Percentiles rank a stretch among this genome's conserved stretches.
phyloP scores from a whole-genome alignment of 2,329 filamentous ascomycete species.

The Fusarium sp. region DNA sequence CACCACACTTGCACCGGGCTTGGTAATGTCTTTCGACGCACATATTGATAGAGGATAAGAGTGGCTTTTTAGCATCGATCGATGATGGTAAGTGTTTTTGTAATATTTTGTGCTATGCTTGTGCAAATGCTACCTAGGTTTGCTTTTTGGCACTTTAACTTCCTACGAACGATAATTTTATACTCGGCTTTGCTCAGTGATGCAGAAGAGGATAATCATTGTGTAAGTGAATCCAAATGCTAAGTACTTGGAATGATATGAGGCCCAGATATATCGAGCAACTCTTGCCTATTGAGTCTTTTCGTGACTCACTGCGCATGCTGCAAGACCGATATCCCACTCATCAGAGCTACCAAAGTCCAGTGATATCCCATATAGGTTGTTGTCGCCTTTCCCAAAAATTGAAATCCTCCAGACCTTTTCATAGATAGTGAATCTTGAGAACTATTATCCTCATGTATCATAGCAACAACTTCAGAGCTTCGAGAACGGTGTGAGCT shows the following conservation, averaged over 20 bases:
- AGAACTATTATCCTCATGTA: slow-evolving; percentile 6
- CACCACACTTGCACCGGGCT: not conserved
- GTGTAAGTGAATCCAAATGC: no score
- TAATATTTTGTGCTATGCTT: no score
- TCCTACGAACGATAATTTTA: no score
- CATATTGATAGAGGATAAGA: not conserved
- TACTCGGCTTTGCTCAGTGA: no score
- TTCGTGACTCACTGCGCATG: not conserved
- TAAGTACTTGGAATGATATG: no score
- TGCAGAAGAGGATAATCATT: no score
- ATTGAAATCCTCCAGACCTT: slow-evolving; percentile 9
- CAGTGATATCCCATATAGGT: slow-evolving; percentile 29
- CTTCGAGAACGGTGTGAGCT: not conserved
- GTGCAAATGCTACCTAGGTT: no score
- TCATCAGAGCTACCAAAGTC: slow-evolving; percentile 24
- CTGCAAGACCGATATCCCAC: slow-evolving; percentile 11
- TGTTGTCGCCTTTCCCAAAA: slow-evolving; percentile 12
- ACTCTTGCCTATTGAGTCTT: no score
- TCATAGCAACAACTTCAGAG: slow-evolving; percentile 21
- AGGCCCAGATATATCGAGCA: no score
- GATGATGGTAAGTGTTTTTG: not conserved
- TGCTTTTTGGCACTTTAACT: no score
- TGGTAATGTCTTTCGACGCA: not conserved
- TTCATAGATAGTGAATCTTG: not conserved
- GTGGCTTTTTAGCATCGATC: not conserved